phyloP scores from a whole-genome alignment of 148 eudicot species.

The Drosera capensis region DNA sequence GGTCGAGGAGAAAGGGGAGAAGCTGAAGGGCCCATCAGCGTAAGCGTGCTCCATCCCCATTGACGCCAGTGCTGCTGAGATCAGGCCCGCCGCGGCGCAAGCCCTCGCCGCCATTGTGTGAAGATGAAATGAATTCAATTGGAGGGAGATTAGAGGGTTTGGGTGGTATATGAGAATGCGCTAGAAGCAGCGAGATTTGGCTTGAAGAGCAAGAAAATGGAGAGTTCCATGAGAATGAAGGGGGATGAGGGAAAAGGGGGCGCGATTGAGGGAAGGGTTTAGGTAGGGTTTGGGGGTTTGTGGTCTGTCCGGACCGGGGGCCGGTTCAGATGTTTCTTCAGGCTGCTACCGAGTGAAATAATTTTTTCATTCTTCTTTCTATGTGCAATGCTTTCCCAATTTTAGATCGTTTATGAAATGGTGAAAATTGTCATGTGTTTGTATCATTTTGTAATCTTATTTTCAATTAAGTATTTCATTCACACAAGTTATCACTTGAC shows the following conservation, averaged over 20 bases:
- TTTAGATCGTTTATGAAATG: no score
- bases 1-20: conserved; percentile 28
- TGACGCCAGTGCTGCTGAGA: conserved; percentile 37
- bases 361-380: no score
- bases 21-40: conserved; percentile 38
- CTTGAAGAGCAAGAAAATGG: conserved; percentile 25
- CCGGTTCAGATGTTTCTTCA: no score
- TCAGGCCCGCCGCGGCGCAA: conserved; percentile 37
- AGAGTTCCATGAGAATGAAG: background rate
- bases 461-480: no score
- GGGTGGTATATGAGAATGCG: no score
- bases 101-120: conserved; percentile 23
- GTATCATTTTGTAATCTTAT: no score
- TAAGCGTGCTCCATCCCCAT: conserved; percentile 25
- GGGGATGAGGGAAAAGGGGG: background rate
- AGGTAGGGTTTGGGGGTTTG: conserved; percentile 29
- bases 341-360: no score
- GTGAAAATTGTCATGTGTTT: no score
- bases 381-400: no score
- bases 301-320: no score
- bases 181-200: no score
- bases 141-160: background rate
- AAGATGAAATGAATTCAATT: background rate
- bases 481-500: no score
- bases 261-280: conserved; percentile 19